A percentile compares a stretch with the other conserved stretches of the same genome.
Evolutionary conservation across 768 basidiomycete genomes (phyloP).

Genomic region (Lactarius indigo): DNA sequence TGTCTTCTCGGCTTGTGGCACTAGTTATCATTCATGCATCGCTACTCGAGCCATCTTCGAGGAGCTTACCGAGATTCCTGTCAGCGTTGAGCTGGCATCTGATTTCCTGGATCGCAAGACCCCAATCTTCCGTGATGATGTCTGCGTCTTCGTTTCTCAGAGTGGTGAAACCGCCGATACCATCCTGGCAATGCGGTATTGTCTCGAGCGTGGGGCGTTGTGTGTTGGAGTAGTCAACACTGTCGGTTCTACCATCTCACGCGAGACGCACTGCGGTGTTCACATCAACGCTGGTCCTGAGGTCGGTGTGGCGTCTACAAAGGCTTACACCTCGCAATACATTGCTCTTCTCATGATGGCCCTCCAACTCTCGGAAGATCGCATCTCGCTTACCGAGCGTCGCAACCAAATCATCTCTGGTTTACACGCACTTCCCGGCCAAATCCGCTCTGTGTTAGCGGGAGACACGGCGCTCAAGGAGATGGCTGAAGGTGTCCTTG

Average conservation of each 20-base stretch:
- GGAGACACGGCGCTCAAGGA: constrained; percentile 74
- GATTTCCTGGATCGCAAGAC: constrained; percentile 99
- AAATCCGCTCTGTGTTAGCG: constrained; percentile 85
- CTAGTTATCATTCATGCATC: constrained; percentile 94
- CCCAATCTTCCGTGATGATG: constrained; percentile 98
- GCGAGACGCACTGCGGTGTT: constrained; percentile 98
- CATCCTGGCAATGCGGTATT: constrained; percentile 93
- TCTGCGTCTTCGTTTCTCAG: constrained; percentile 94
- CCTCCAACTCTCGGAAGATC: constrained; percentile 96
- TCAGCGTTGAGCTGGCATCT: constrained; percentile 93
- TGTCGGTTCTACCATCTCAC: constrained; percentile 95
- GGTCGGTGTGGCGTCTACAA: constrained; percentile 98
- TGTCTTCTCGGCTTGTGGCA: constrained; percentile 98
- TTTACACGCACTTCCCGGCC: constrained; percentile 82
- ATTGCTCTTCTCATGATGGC: constrained; percentile 98
- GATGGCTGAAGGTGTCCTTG: constrained; percentile 73
- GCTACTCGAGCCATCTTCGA: constrained; percentile 98
- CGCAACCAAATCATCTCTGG: constrained; percentile 92
- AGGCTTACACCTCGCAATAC: constrained; percentile 99
- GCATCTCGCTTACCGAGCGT: constrained; percentile 87
- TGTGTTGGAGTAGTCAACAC: constrained; percentile 98
- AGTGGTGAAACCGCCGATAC: constrained; percentile 99
- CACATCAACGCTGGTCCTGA: constrained; percentile 99
- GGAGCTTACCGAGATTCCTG: constrained; percentile 97
- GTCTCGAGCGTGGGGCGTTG: constrained; percentile 92